Evolutionary conservation across 108 stramenopile species (phyloP).

Genomic region (Nitzschia inconspicua): DNA sequence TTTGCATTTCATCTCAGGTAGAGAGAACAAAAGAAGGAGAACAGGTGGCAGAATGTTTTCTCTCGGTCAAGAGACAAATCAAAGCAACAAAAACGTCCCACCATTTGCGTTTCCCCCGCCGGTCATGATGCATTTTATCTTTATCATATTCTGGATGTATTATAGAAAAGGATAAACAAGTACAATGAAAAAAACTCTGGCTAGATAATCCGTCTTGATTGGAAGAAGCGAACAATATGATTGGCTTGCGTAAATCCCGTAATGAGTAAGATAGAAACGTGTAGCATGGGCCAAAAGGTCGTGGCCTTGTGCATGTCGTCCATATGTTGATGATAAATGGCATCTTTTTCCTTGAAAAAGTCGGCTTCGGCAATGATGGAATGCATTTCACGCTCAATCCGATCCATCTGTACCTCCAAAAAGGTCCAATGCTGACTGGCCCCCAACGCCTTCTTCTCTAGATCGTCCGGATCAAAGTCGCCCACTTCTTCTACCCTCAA

Average conservation of each 20-base stretch:
- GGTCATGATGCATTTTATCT: no score
- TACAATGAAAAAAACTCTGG: background rate
- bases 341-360: conserved; percentile 68
- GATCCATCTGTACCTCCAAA: conserved; percentile 56
- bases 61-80: no score
- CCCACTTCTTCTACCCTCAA: conserved; percentile 39
- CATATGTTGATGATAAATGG: conserved; percentile 71
- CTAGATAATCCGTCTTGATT: conserved; percentile 74
- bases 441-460: conserved; percentile 6
- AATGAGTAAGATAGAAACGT: conserved; percentile 64
- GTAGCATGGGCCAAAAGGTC: conserved; percentile 84
- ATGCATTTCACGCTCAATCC: conserved; percentile 52
- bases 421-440: conserved; percentile 57
- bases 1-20: no score
- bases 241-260: conserved; percentile 84
- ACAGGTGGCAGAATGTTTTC: no score
- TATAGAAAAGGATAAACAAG: no score
- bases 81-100: no score
- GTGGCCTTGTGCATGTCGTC: conserved; percentile 73
- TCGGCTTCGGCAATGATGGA: conserved; percentile 68
- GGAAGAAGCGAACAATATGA: conserved; percentile 77
- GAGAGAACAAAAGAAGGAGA: no score
- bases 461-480: conserved; percentile 5
- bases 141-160: no score
- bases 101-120: no score